Evolutionary conservation across 176 grass and related monocot species (phyloP).

Genomic region (Dendrocalamus sinicus): DNA sequence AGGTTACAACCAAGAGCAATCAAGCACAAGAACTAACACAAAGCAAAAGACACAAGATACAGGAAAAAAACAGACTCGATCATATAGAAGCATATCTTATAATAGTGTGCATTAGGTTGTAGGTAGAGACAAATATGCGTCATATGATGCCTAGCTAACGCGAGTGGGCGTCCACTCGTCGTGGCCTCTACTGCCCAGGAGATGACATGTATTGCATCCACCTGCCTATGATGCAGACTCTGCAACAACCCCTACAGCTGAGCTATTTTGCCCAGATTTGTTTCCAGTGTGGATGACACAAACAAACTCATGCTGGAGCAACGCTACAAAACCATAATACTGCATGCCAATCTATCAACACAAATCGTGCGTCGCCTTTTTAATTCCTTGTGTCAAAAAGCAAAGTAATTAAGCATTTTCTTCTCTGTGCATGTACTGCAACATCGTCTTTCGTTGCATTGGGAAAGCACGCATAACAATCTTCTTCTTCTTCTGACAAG

Average conservation of each 20-base stretch:
- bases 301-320: background rate
- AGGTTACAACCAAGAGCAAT: too few relatives aligned
- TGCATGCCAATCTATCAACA: too few relatives aligned
- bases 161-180: too few relatives aligned
- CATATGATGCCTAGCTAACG: background rate
- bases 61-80: too few relatives aligned
- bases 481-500: too few relatives aligned
- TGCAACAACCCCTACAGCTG: background rate
- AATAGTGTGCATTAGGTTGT: too few relatives aligned
- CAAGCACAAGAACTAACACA: too few relatives aligned
- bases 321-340: too few relatives aligned
- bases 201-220: background rate
- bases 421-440: slow-evolving; percentile 9
- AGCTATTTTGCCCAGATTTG: background rate
- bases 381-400: too few relatives aligned
- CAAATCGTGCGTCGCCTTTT: background rate
- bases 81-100: background rate
- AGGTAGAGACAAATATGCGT: slow-evolving; percentile 15
- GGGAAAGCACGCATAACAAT: too few relatives aligned
- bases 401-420: background rate
- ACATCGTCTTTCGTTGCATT: background rate
- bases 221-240: slow-evolving; percentile 27
- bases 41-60: too few relatives aligned
- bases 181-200: too few relatives aligned
- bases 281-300: slow-evolving; percentile 32